These are phyloP conservation scores for Metschnikowia shivogae DNA, from an alignment of 805 yeast genomes.

Conservation along the genomic window DNA sequence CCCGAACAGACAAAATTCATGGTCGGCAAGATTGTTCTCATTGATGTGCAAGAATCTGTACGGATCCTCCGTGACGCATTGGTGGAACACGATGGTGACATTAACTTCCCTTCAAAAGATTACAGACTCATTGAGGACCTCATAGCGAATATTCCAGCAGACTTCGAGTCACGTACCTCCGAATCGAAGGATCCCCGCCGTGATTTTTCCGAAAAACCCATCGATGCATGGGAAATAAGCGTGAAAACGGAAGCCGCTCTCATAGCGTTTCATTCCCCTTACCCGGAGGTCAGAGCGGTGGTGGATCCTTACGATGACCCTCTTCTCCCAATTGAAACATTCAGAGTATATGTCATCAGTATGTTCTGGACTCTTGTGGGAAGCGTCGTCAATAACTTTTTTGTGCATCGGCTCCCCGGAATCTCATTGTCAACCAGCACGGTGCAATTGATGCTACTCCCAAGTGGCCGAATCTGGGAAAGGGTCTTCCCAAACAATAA, in stretches of 20 bases:
- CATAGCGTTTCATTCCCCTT: slow-evolving; percentile 47
- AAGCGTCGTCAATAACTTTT: slow-evolving; percentile 53
- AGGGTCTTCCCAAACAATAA: slow-evolving; percentile 24
- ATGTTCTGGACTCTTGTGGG: slow-evolving; percentile 51
- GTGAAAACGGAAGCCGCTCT: slow-evolving; percentile 42
- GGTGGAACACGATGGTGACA: slow-evolving; percentile 28
- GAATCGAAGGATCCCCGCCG: neutral
- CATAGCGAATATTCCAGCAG: slow-evolving; percentile 16
- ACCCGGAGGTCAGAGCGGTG: slow-evolving; percentile 64
- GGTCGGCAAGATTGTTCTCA: slow-evolving; percentile 26
- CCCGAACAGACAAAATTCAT: slow-evolving; percentile 19
- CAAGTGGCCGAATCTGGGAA: slow-evolving; percentile 41
- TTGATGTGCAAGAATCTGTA: slow-evolving; percentile 24
- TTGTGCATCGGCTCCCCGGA: slow-evolving; percentile 51
- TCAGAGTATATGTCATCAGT: slow-evolving; percentile 54
- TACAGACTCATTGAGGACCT: slow-evolving; percentile 24
- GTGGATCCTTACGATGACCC: slow-evolving; percentile 58
- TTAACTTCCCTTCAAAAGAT: slow-evolving; percentile 30
- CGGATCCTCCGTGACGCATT: slow-evolving; percentile 32
- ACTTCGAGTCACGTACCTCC: slow-evolving; percentile 12
- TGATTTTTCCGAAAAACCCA: neutral
- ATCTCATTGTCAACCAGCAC: slow-evolving; percentile 40
- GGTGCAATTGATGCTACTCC: slow-evolving; percentile 36
- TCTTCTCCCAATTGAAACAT: slow-evolving; percentile 45
- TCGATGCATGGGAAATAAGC: slow-evolving; percentile 26